Base-by-base conservation (phyloP, 257 asterid genomes). In the Leptodermis oblonga region DNA sequence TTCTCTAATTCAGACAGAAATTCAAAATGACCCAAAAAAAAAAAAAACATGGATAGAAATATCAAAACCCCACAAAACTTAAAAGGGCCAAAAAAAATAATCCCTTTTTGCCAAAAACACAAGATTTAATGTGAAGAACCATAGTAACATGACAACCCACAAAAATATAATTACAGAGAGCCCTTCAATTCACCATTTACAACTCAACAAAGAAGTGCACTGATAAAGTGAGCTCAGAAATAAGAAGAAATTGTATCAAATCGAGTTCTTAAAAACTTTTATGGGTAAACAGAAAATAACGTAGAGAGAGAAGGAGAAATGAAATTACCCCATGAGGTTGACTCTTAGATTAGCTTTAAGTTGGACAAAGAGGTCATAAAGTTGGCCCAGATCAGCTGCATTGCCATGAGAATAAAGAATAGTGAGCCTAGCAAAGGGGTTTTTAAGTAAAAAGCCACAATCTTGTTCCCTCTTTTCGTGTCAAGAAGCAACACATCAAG, bases 351-450 rank as follows among this genome's bases (percentile, higher is more conserved):
- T 92, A 62, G 97, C 92, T 79, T 88, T 90, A 80, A 92, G 98
- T 83, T 92, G 98, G 30, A 90, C 82, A 85, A 92, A 92, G 78
- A 92, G 91, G 79, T 92, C 98, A 81, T 88, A 92, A 68, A 92
- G 96, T 79, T 92, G 98, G 66, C 98, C 98, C 76, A 92, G 92
- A 90, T 92, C 98, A 84, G 98, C 96, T 18, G 98, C 98, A 87
- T 92, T 92, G 53, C 98, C 98, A 78, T 92, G 98, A 43, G 97
- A 90, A 74, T 92, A 92, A 65, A 92, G 80, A 66, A 92, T 73
- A 45, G 98, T 92, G 56, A 92, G 97, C 78, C 88, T 85, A 3
- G 98, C 98, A 79, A 80, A 88, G 4, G 97, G 98, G 67, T 88
- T 92, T 79, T 86, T 90, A 92, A 58, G 81, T 85, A 92, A 80